Base-by-base conservation (phyloP, 768 basidiomycete genomes). In the Hortiboletus flavorubellus region DNA sequence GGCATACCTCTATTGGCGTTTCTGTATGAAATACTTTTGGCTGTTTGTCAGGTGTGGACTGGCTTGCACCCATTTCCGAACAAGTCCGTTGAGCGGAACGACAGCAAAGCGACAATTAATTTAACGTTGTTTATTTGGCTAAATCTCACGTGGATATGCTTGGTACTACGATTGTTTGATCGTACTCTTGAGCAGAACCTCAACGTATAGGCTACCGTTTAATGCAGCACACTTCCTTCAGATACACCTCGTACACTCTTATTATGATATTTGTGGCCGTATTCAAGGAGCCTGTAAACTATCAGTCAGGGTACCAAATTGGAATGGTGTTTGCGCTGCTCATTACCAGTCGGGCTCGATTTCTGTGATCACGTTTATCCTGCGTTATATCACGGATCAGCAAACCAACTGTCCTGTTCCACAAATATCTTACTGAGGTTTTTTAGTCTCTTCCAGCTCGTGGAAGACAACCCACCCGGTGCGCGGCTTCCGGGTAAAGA, bases 381-480 rank as follows among this genome's bases (percentile, higher is more conserved):
- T 93, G 55, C 4, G 15, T 35, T 10, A 12, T 14, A 26, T 51
- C 29, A 47, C 16, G 26, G 26, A 42, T 61, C 49, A 71, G 55
- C 53, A 51, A 46, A n/a, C 29, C n/a, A 41, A 8, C n/a, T 7
- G 23, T 23, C 11, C 8, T 9, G 37, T n/a, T 12, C 33, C 37
- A 23, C 2, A 37, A 29, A 18, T 23, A 41, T 69, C 89, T 64
- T 62, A 91, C 91, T 91, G 95, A 40, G 85, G 86, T 67, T 94
- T 97, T 61, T 93, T 95, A 0, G 97, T 98, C 71, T 98, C 96
- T 64, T 98, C 88, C 76, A 97, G 86, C 68, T 98, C 94, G 64
- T 98, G 93, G 65, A 87, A 98, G 9, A 99, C 77, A 4, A 99
- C 91, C 92, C 93, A 98, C 8, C 91, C 91, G 1, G 89, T 88